Base-by-base conservation (phyloP, 2,329 filamentous ascomycete species). In the Aspergillus sp. region DNA sequence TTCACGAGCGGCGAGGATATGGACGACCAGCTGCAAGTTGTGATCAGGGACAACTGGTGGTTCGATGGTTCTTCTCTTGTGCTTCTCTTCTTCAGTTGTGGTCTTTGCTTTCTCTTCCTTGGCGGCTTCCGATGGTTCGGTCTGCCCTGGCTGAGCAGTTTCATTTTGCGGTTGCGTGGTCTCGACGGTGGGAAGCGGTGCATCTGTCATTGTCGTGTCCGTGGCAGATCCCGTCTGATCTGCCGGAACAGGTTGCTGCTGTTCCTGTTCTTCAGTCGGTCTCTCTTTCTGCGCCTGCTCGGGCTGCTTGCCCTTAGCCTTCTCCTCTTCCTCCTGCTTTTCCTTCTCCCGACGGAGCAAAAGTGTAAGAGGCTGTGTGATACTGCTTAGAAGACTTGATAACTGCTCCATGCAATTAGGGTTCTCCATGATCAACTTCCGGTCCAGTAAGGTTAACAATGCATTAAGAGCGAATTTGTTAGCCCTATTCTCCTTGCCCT, bases 361-460 rank as follows among this genome's bases (percentile, higher is more conserved):
- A 32, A 89, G 87, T 63, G 91, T 91, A 25, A 99, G 83, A 10
- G 95, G 95, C 59, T 90, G 84, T 0, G 95, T 99, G 58, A 98
- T 92, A 65, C 90, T 89, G 74, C 92, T 94, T 25, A 99, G 84
- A 30, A 99, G 81, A 65, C 89, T 88, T 2, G 95, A 95, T 25
- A 99, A 84, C 64, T 92, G 89, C 69, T 97, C 94, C 93, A 99
- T 98, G 59, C 97, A 94, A 6, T 89, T 85, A n/a, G 94, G 93
- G 77, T 92, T 99, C 78, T 99, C 95, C 79, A 97, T 96, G 65
- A 99, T 93, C 63, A 98, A 82, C 65, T 92, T 91, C n/a, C 95
- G 90, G 73, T 98, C 95, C 21, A 99, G 84, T 5, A 99, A 84
- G 63, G 88, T 89, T 50, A 99, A 83, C 30, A 99, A 81, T 13